Evolutionary conservation across 2,329 filamentous ascomycete genomes (phyloP).

Genomic region (Dactylellina drechsleri): DNA sequence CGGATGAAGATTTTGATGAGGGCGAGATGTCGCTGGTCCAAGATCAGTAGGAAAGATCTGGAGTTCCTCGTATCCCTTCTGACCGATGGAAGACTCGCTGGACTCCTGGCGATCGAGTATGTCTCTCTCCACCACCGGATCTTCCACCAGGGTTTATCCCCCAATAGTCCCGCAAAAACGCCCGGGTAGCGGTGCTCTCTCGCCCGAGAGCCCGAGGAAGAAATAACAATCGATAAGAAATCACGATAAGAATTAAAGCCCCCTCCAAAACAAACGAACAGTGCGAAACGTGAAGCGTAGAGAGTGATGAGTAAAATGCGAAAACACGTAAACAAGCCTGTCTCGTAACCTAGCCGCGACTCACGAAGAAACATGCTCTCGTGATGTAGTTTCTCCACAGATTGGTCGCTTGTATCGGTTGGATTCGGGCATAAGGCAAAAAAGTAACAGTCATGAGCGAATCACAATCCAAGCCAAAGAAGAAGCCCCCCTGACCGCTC

Average conservation of each 20-base stretch:
- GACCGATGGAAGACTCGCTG: too few relatives aligned
- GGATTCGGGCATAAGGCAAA: constrained; percentile 12
- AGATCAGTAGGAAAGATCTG: not conserved
- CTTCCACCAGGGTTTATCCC: too few relatives aligned
- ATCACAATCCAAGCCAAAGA: not conserved
- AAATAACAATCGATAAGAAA: constrained; percentile 41
- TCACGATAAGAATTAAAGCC: constrained; percentile 25
- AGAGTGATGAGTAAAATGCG: not conserved
- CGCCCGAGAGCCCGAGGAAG: constrained; percentile 44
- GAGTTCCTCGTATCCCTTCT: too few relatives aligned
- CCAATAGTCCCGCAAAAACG: too few relatives aligned
- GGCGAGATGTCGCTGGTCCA: constrained; percentile 2
- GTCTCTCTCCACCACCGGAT: too few relatives aligned
- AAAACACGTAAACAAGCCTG: not conserved
- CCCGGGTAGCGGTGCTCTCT: constrained; percentile 7
- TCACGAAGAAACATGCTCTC: not conserved
- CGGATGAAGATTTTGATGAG: constrained; percentile 35
- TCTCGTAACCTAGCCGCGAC: too few relatives aligned
- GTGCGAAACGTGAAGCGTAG: not conserved
- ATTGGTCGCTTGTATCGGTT: constrained; percentile 22
- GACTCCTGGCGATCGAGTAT: too few relatives aligned
- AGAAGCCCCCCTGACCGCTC: constrained; percentile 15
- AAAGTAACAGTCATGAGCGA: constrained; percentile 15
- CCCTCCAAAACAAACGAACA: constrained; percentile 30
- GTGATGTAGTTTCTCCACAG: constrained; percentile 5